A percentile compares a stretch with the other conserved stretches of the same genome.
phyloP scores from a whole-genome alignment of 352 stramenopile genomes.

The Pythium pyrilobum region DNA sequence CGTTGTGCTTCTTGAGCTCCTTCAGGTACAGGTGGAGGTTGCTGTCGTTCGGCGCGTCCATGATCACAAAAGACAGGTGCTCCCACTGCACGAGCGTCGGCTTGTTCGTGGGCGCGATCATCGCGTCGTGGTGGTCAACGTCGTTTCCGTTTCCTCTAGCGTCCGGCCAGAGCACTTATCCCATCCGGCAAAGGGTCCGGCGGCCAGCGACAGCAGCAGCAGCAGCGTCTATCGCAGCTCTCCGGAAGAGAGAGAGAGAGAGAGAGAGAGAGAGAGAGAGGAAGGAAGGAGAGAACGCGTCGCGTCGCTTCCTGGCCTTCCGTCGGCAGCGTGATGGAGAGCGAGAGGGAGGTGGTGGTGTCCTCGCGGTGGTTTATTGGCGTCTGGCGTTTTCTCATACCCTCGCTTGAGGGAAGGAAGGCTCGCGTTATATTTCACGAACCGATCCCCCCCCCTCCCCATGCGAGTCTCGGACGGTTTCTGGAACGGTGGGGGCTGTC shows the following conservation, averaged over 20 bases:
- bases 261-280: no score
- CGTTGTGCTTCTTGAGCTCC: slow-evolving; percentile 95
- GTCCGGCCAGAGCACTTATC: slow-evolving; percentile 26
- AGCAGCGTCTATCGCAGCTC: no score
- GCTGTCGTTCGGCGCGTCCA: slow-evolving; percentile 94
- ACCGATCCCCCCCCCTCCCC: no score
- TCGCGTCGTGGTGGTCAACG: slow-evolving; percentile 24
- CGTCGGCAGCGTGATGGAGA: no score
- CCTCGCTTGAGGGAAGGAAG: neutral
- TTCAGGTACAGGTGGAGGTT: slow-evolving; percentile 98
- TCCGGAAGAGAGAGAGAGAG: no score
- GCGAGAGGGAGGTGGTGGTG: no score
- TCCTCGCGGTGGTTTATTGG: no score
- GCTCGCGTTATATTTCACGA: neutral
- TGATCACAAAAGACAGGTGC: slow-evolving; percentile 96
- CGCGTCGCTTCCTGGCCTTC: no score
- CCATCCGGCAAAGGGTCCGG: slow-evolving; percentile 29
- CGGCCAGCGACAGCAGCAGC: neutral
- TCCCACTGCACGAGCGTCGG: slow-evolving; percentile 84
- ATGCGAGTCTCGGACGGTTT: no score
- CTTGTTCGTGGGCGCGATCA: slow-evolving; percentile 85
- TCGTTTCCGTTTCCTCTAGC: slow-evolving; percentile 15
- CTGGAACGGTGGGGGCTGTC: no score
- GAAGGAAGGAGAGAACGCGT: no score
- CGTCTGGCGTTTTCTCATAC: slow-evolving; percentile 5